Percentiles rank a stretch among this genome's conserved stretches.
Conservation (phyloP, 345 rosid species). For the Hypericum perforatum region DNA sequence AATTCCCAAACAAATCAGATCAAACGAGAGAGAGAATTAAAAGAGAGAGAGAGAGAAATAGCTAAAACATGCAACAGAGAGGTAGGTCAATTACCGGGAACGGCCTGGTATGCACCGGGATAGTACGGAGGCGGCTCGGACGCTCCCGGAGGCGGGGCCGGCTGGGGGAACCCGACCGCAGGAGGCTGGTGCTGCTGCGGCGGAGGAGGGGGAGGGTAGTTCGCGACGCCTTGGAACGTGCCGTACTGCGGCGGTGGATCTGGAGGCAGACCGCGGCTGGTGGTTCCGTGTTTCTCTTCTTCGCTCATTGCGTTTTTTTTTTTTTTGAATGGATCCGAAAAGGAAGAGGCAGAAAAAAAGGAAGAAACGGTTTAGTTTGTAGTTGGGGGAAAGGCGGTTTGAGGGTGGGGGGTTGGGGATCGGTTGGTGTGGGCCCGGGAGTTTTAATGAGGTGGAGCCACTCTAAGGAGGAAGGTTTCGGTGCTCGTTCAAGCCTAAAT, state of each 20-base stretch:
- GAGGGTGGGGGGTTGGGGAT: too few species aligned
- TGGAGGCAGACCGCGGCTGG: neutral
- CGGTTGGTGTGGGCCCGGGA: too few species aligned
- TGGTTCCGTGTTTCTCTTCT: too few species aligned
- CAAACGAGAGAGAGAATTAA: neutral
- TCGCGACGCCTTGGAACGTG: constrained; percentile 92
- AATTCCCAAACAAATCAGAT: neutral
- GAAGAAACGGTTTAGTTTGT: too few species aligned
- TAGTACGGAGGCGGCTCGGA: constrained; percentile 33
- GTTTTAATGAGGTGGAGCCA: too few species aligned
- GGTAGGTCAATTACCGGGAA: constrained; percentile 35
- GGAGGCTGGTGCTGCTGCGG: constrained; percentile 28
- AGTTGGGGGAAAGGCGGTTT: too few species aligned
- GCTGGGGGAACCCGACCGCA: constrained; percentile 83
- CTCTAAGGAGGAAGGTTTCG: too few species aligned
- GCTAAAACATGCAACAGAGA: neutral
- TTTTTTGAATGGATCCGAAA: too few species aligned
- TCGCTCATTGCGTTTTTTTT: too few species aligned
- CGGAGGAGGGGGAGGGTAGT: constrained; percentile 56
- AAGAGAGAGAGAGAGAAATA: neutral
- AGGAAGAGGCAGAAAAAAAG: too few species aligned
- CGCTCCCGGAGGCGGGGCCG: constrained; percentile 62
- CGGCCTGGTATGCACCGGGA: constrained; percentile 62
- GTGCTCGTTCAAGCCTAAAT: too few species aligned
- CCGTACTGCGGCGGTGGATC: constrained; percentile 45